Percentiles rank a stretch among this genome's conserved stretches.
phyloP scores from a whole-genome alignment of 192 early-diverging fungal species.

The Podila minutissima region DNA sequence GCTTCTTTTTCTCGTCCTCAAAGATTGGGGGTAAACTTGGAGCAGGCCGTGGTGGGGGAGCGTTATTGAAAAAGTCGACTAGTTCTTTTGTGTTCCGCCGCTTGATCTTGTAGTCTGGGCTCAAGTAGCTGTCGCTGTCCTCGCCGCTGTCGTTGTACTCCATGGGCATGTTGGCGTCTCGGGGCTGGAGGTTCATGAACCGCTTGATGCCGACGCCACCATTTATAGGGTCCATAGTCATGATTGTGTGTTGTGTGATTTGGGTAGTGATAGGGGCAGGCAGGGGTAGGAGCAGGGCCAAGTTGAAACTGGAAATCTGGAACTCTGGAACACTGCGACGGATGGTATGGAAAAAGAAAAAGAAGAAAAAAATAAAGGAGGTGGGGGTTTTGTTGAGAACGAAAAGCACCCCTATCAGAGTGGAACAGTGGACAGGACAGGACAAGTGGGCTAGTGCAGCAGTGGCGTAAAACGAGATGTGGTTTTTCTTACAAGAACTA shows the following conservation, averaged over 20 bases:
- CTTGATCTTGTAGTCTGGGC: slow-evolving; percentile 28
- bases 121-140: slow-evolving; percentile 9
- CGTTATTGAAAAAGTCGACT: slow-evolving; percentile 41
- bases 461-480: not conserved
- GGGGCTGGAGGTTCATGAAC: slow-evolving; percentile 30
- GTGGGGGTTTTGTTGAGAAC: too few species aligned
- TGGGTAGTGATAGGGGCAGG: too few species aligned
- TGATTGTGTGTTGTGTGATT: not conserved
- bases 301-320: too few species aligned
- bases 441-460: too few species aligned
- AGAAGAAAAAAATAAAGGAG: too few species aligned
- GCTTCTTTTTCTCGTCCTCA: slow-evolving; percentile 42
- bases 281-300: too few species aligned
- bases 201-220: not conserved
- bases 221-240: not conserved
- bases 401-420: too few species aligned
- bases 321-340: too few species aligned
- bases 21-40: slow-evolving; percentile 6
- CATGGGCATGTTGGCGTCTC: slow-evolving; percentile 15
- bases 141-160: slow-evolving; percentile 40
- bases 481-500: not conserved
- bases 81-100: slow-evolving; percentile 22
- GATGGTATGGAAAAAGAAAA: too few species aligned
- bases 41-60: slow-evolving; percentile 17
- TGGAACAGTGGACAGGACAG: too few species aligned